Evolutionary conservation across 2,329 filamentous ascomycete genomes (phyloP), one percentile per base, ranked within the genome.

Genomic region (Alternaria ventricosa): DNA sequence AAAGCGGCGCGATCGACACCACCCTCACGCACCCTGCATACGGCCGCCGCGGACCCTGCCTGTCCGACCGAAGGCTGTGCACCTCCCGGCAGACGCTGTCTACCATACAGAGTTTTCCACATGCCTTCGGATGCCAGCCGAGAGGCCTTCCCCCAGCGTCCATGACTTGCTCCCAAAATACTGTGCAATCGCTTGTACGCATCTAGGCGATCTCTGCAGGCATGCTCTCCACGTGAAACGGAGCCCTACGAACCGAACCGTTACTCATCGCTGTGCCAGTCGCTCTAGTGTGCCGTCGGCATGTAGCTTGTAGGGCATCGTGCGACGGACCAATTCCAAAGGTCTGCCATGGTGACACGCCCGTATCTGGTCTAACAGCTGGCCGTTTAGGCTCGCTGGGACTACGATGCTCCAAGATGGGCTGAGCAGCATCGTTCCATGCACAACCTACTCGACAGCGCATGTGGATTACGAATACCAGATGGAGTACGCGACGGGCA

Each of bases 91-190:
- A 49, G 46, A 53, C 66, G 60, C 15, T 18, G 22, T 60, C 27
- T 45, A 33, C 63, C 65, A 70, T 61, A 63, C 57, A 66, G 55
- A 67, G 20, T 67, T 68, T 71, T 67, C 60, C 63, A 64, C 61
- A 60, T 70, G 64, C 67, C 61, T 57, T 71, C 71, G 71, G 71
- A 62, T 73, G 55, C 57, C 61, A 68, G 67, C 71, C 71, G 71
- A 74, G 61, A 67, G 61, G 47, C 59, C 44, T 61, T 55, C 63
- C 58, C 55, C 53, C 49, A 41, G 54, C 61, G 53, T 55, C 53
- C 13, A 33, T 36, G 36, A 20, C 11, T 18, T 57, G 64, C 55
- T 45, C 66, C 64, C 57, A 68, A 68, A 73, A 72, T 70, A 71
- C 61, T 66, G 63, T 63, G 60, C 66, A 68, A 69, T 61, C 50